Conservation (phyloP, 352 stramenopile species). For the Phytophthora rubi region DNA sequence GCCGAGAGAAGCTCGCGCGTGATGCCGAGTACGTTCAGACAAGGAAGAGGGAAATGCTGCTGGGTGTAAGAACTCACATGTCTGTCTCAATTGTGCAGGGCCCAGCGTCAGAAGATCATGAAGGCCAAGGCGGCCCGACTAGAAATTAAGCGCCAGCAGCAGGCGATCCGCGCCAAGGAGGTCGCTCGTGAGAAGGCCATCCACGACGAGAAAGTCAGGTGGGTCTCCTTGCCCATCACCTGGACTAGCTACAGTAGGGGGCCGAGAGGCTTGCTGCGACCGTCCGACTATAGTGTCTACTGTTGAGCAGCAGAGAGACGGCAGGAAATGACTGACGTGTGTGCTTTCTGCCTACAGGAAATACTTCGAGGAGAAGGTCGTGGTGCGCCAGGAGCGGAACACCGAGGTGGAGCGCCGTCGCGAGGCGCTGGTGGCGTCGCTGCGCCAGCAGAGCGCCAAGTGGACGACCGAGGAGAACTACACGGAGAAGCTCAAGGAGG, state of each 20-base stretch:
- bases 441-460: slow-evolving; percentile 65
- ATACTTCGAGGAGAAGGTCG: slow-evolving; percentile 84
- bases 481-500: slow-evolving; percentile 82
- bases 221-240: slow-evolving; percentile 14
- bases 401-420: slow-evolving; percentile 73
- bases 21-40: slow-evolving; percentile 74
- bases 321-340: background rate
- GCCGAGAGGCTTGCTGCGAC: too few relatives aligned
- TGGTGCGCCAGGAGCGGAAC: slow-evolving; percentile 68
- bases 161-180: slow-evolving; percentile 83
- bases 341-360: slow-evolving; percentile 32
- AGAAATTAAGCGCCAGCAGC: slow-evolving; percentile 88
- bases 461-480: slow-evolving; percentile 83
- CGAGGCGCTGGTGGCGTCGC: slow-evolving; percentile 61
- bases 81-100: slow-evolving; percentile 36
- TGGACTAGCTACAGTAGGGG: background rate
- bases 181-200: slow-evolving; percentile 80
- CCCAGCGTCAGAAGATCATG: slow-evolving; percentile 84
- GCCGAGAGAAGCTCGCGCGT: slow-evolving; percentile 80
- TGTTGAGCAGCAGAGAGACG: background rate
- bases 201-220: slow-evolving; percentile 82
- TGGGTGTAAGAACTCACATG: background rate
- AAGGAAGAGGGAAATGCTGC: background rate
- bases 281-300: background rate
- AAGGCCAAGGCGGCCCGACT: slow-evolving; percentile 88